phyloP scores from a whole-genome alignment of 495 filamentous ascomycete species.

The Podospora pseudocomata region DNA sequence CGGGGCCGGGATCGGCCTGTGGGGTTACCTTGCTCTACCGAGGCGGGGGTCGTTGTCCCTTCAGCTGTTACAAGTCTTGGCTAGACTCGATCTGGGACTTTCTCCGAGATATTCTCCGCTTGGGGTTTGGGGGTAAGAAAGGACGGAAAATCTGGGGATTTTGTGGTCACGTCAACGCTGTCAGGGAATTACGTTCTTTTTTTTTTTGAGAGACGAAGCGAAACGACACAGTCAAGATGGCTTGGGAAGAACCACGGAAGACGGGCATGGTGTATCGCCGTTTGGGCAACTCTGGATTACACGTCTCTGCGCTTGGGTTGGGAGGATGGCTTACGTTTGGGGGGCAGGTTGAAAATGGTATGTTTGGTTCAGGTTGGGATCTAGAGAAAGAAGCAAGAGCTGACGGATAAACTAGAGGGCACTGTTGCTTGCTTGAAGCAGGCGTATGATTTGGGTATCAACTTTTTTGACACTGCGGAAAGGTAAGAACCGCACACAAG shows the following conservation, averaged over 20 bases:
- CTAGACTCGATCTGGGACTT: neutral
- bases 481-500: slow-evolving; percentile 30
- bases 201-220: no score
- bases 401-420: slow-evolving; percentile 4
- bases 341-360: slow-evolving; percentile 63
- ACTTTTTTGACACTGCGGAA: slow-evolving; percentile 50
- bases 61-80: neutral
- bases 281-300: slow-evolving; percentile 69
- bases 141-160: no score
- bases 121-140: neutral
- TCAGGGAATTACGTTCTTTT: no score
- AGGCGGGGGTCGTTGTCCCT: neutral
- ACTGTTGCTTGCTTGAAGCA: slow-evolving; percentile 63
- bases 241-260: slow-evolving; percentile 31
- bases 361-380: no score
- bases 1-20: neutral
- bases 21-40: neutral
- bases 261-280: slow-evolving; percentile 67
- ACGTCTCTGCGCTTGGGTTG: slow-evolving; percentile 70
- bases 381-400: neutral
- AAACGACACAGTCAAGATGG: slow-evolving; percentile 19
- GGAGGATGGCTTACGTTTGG: slow-evolving; percentile 78
- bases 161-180: no score
- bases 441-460: slow-evolving; percentile 68
- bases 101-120: slow-evolving; percentile 24